Base-by-base conservation (phyloP, 1,284 basidiomycete genomes). In the Rhodotorula mucilaginosa region DNA sequence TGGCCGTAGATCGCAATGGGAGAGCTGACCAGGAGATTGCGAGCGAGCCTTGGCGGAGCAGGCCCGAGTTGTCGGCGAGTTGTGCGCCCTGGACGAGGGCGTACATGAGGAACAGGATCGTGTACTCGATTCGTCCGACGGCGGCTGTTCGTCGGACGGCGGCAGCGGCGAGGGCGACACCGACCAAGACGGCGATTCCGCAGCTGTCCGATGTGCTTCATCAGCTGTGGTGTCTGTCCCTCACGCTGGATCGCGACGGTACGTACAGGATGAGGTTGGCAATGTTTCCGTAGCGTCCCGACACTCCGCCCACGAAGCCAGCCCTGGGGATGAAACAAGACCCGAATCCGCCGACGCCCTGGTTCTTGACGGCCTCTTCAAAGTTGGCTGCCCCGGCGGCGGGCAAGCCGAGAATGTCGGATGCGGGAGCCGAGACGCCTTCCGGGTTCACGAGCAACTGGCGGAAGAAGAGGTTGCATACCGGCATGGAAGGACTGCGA, bases 391-490 rank as follows among this genome's bases (percentile, higher is more conserved):
- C 52, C 3, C 48, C 31, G 3, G 66, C 54, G 23, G 70, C 66
- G 16, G 77, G 77, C 34, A 78, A 64, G 13, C 74, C 76, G n/a
- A 77, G 70, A 46, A 75, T 46, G 29, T 66, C 16, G 44, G 70
- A 56, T 5, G 73, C 75, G 10, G 75, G 75, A 1, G 75, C 74
- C 5, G 47, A 46, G 58, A 68, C 51, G 59, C 58, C 61, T 31
- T 57, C 57, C n/a, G 75, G 74, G 65, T 74, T 54, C 23, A 78
- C 67, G 67, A 80, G 80, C 12, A 82, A 73, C 67, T 82, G 81
- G 18, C 75, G 71, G 78, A 83, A 83, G 78, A 83, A 80, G 64
- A 84, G 77, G 74, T 83, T 84, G 76, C 83, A 84, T 61, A 81
- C 78, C 0, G 82, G 81, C 16, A 82, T 72, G 0, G 80, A 79